Conservation (phyloP, 148 eudicot genomes). For the Tetragonia tetragonoides region DNA sequence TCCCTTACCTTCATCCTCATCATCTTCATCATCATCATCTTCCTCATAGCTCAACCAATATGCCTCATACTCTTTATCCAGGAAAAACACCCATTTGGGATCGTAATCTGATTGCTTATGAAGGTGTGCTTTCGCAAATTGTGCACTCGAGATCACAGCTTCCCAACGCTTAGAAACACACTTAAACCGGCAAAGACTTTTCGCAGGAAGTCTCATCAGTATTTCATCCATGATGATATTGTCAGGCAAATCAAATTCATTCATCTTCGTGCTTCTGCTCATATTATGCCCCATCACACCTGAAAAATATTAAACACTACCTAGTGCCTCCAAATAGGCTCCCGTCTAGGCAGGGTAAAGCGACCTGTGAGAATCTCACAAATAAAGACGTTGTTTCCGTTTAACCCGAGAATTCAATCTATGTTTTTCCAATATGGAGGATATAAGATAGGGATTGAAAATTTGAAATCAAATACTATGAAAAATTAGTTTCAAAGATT, state of each 20-base stretch:
- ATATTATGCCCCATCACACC: no score
- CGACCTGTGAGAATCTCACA: no score
- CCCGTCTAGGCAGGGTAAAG: no score
- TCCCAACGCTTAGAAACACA: neutral
- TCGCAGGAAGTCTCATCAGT: neutral
- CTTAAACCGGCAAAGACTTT: conserved; percentile 1
- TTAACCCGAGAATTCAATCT: no score
- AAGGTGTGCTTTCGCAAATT: neutral
- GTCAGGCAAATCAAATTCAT: neutral
- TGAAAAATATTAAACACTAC: no score
- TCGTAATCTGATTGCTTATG: neutral
- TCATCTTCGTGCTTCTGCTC: no score
- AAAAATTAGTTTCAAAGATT: no score
- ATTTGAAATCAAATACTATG: no score
- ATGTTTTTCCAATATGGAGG: no score
- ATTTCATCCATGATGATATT: neutral
- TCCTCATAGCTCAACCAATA: neutral
- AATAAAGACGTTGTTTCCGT: no score
- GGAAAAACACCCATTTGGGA: neutral
- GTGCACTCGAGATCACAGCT: neutral
- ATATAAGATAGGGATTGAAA: no score
- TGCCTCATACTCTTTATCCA: neutral
- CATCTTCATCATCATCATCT: conserved; percentile 2
- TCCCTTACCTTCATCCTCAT: neutral
- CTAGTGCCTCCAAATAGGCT: no score